Percentiles rank a stretch among this genome's conserved stretches.
Conservation (phyloP, 2,329 filamentous ascomycete genomes). For the Aspergillus proliferans region DNA sequence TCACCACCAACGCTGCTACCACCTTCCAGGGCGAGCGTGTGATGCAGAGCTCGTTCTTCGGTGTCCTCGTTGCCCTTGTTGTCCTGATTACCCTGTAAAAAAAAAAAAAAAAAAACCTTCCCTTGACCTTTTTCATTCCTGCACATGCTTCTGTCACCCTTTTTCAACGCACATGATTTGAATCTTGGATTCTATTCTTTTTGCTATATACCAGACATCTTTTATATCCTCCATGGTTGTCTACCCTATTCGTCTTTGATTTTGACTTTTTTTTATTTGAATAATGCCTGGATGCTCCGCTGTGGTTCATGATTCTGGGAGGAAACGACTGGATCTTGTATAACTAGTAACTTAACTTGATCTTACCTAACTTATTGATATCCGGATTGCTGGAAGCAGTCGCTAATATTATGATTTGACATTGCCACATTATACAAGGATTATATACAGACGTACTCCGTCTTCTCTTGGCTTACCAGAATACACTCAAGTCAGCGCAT, state of each 20-base stretch:
- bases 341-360: no score
- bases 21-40: slow-evolving; percentile 34
- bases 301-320: no score
- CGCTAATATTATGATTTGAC: no score
- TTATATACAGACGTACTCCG: no score
- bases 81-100: slow-evolving; percentile 40
- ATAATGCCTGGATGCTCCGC: background rate
- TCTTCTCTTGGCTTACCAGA: no score
- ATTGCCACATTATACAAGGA: no score
- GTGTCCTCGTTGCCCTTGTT: slow-evolving; percentile 41
- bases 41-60: slow-evolving; percentile 41
- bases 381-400: no score
- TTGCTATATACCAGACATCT: slow-evolving; percentile 12
- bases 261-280: background rate
- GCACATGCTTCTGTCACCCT: slow-evolving; percentile 4
- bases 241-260: no score
- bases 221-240: background rate
- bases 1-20: slow-evolving; percentile 3
- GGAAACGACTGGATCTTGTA: no score
- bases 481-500: no score
- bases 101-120: slow-evolving; percentile 4
- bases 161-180: slow-evolving; percentile 4
- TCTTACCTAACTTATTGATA: no score
- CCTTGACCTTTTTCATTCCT: slow-evolving; percentile 4
- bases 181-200: slow-evolving; percentile 19